A percentile compares a stretch with the other conserved stretches of the same genome.
These are phyloP conservation scores for Jaltomata sinuosa DNA, from an alignment of 257 asterid species.

Conservation along the genomic window DNA sequence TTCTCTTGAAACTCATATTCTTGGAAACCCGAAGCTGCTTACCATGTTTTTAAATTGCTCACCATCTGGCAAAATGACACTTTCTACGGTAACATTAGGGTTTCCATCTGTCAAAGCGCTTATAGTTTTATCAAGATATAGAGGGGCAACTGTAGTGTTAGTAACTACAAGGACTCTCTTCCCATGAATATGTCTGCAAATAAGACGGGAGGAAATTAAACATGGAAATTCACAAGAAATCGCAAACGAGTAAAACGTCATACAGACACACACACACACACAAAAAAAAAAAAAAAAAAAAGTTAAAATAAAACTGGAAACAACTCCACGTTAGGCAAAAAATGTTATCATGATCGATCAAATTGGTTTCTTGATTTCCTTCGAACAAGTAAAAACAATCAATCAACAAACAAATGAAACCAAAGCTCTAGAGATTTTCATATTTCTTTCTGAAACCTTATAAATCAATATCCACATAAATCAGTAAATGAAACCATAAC, in stretches of 20 bases:
- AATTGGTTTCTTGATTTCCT: background rate
- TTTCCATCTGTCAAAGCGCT: constrained; percentile 74
- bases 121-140: constrained; percentile 82
- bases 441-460: background rate
- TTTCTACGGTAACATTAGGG: constrained; percentile 68
- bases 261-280: background rate
- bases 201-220: background rate
- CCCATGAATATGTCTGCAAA: constrained; percentile 83
- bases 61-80: constrained; percentile 92
- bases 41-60: constrained; percentile 91
- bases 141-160: constrained; percentile 79
- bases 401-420: background rate
- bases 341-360: background rate
- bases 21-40: constrained; percentile 11
- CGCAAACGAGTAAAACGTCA: background rate
- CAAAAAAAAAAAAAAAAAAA: background rate
- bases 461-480: background rate
- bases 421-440: background rate
- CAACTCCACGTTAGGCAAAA: background rate
- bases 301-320: background rate
- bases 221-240: background rate
- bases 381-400: background rate
- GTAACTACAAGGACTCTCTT: constrained; percentile 94
- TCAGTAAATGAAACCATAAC: background rate
- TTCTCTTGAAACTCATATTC: background rate